Evolutionary conservation across 305 asterid species (phyloP).

Genomic region (Fraxinus paxiana): DNA sequence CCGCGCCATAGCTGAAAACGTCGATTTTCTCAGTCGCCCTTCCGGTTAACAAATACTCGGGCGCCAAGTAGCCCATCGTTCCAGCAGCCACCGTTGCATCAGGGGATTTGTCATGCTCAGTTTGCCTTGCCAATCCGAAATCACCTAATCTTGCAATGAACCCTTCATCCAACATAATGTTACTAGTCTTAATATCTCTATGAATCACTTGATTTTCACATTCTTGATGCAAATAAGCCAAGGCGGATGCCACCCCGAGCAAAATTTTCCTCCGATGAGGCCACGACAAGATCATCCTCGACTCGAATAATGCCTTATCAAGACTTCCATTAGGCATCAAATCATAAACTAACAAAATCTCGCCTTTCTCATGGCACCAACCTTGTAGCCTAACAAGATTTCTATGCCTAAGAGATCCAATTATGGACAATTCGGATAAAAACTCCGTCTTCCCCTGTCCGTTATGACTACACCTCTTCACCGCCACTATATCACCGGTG

Average conservation of each 20-base stretch:
- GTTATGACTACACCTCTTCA: conserved; percentile 75
- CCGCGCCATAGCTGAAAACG: conserved; percentile 76
- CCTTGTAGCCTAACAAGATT: conserved; percentile 82
- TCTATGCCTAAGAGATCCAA: conserved; percentile 78
- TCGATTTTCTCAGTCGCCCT: conserved; percentile 78
- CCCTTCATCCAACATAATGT: conserved; percentile 78
- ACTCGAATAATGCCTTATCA: conserved; percentile 80
- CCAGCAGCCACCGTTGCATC: conserved; percentile 88
- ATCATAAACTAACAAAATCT: conserved; percentile 69
- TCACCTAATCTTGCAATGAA: conserved; percentile 84
- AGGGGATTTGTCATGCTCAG: conserved; percentile 81
- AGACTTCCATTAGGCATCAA: conserved; percentile 86
- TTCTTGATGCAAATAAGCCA: conserved; percentile 82
- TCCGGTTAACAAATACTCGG: conserved; percentile 77
- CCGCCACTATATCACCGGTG: conserved; percentile 64
- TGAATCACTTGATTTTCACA: conserved; percentile 89
- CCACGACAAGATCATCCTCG: conserved; percentile 64
- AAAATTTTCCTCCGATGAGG: conserved; percentile 49
- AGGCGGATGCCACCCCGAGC: conserved; percentile 83
- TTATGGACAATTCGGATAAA: conserved; percentile 71
- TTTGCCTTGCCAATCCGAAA: conserved; percentile 74
- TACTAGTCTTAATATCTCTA: conserved; percentile 76
- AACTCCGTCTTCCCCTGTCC: conserved; percentile 88
- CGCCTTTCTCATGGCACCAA: conserved; percentile 91
- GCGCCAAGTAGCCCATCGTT: conserved; percentile 93